phyloP scores from a whole-genome alignment of 208 protist species.

The Acanthamoeba lenticulata region DNA sequence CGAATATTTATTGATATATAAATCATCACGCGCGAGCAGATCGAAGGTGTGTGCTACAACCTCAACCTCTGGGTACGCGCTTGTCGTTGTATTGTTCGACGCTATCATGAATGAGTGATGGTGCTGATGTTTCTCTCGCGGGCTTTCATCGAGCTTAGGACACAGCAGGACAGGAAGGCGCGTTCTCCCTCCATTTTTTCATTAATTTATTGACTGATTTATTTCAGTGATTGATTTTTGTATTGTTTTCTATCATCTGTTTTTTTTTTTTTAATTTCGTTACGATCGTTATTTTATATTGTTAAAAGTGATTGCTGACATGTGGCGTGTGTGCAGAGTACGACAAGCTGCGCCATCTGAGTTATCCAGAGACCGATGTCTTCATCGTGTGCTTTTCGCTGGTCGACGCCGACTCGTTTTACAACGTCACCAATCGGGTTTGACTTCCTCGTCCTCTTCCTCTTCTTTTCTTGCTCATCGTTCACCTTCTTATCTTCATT shows the following conservation, averaged over 20 bases:
- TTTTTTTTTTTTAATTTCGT: too few relatives aligned
- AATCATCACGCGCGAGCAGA: background rate
- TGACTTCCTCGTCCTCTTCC: background rate
- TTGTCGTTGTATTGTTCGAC: background rate
- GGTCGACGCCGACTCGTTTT: constrained; percentile 29
- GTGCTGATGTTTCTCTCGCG: background rate
- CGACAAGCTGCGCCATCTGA: constrained; percentile 52
- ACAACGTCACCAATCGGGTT: constrained; percentile 14
- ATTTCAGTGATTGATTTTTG: too few relatives aligned
- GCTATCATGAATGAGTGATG: background rate
- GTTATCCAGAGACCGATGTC: constrained; percentile 48
- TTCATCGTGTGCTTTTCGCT: constrained; percentile 51
- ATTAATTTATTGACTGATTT: background rate
- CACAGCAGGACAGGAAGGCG: constrained; percentile 32
- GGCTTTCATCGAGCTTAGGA: background rate
- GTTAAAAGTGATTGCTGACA: background rate
- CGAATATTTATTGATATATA: background rate
- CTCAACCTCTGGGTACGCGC: constrained; percentile 31
- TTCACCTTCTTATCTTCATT: background rate
- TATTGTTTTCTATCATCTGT: too few relatives aligned
- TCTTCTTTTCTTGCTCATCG: background rate
- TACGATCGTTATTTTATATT: too few relatives aligned
- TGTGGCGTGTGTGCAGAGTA: background rate
- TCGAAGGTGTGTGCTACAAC: constrained; percentile 49
- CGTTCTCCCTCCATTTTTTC: background rate